A percentile compares a stretch with the other conserved stretches of the same genome.
Conservation (phyloP, 495 filamentous ascomycete genomes). For the Penicillium daleae region DNA sequence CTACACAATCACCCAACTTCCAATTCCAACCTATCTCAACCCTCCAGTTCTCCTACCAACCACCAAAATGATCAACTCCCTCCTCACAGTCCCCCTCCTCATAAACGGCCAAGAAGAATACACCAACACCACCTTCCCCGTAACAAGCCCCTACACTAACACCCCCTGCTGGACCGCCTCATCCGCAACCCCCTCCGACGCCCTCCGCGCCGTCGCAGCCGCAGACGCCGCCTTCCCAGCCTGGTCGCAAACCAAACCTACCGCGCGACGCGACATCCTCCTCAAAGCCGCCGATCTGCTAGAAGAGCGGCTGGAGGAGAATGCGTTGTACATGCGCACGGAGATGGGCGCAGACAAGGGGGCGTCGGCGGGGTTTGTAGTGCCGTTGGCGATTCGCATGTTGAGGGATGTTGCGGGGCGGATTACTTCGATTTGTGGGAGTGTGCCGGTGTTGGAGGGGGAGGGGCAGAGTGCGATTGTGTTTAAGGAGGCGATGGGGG, state of each 20-base stretch:
- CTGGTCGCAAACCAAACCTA: conserved; percentile 70
- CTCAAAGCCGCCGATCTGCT: conserved; percentile 73
- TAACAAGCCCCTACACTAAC: conserved; percentile 69
- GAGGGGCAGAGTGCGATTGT: conserved; percentile 66
- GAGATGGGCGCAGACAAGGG: conserved; percentile 67
- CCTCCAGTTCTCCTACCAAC: not conserved
- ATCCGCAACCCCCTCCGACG: conserved; percentile 64
- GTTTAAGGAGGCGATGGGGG: conserved; percentile 78
- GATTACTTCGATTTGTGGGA: conserved; percentile 62
- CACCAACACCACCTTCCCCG: conserved; percentile 61
- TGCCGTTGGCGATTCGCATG: conserved; percentile 59
- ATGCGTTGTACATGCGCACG: conserved; percentile 63
- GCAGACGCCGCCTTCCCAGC: conserved; percentile 69
- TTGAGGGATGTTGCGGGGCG: conserved; percentile 73
- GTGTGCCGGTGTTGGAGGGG: conserved; percentile 60
- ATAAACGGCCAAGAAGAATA: conserved; percentile 70
- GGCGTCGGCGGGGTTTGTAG: conserved; percentile 61
- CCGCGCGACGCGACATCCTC: conserved; percentile 70
- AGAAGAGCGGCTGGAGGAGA: conserved; percentile 60
- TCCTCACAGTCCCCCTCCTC: conserved; percentile 62
- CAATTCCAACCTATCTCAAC: no score
- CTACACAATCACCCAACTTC: no score
- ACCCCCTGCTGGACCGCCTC: conserved; percentile 64
- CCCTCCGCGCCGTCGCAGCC: conserved; percentile 62
- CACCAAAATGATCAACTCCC: conserved; percentile 12